Evolutionary conservation across 179 eudicot species (phyloP), one percentile per base, ranked within the genome.

Genomic region (Spinacia oleracea): DNA sequence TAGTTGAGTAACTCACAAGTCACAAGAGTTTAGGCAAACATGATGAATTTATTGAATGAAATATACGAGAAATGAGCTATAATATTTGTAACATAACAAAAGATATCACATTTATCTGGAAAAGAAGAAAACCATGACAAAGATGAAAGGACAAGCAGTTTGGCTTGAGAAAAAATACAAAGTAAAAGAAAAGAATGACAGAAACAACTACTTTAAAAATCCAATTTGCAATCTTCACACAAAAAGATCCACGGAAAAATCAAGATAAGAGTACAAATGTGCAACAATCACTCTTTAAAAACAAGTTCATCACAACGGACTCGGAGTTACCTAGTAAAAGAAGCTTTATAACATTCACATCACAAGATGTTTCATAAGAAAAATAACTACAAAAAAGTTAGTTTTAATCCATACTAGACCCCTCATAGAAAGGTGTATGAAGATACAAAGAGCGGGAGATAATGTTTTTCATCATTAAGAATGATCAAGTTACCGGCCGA

Each of bases 1-100:
- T 20, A 31, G 66, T 25, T 40, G 16, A 31, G 42, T 48, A 78
- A 55, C 46, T 45, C 65, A 78, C 66, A 78, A 58, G 59, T 32
- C 12, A 6, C 12, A 48, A 20, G 58, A 20, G 32, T 70, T 2
- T 27, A 8, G 53, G 31, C 31, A 64, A 59, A 43, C 29, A 32
- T 25, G 65, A 38, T 38, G 23, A 70, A 35, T 40, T 71, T 48
- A 25, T 11, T 6, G 14, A 71, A 48, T 46, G 42, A 29, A 18
- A 55, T n/a, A 16, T 27, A 55, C 7, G 15, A 38, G 35, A 65
- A 64, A 16, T 72, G 14, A 31, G 43, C 18, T 31, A n/a, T 46
- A n/a, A 25, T 12, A 16, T 42, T 35, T 18, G 11, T 18, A 70
- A 10, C 32, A 59, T 11, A 74, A 60, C 6, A 74, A 74, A 40